Conservation (phyloP, 805 yeast species). For the Myxozyma melibiosi region DNA sequence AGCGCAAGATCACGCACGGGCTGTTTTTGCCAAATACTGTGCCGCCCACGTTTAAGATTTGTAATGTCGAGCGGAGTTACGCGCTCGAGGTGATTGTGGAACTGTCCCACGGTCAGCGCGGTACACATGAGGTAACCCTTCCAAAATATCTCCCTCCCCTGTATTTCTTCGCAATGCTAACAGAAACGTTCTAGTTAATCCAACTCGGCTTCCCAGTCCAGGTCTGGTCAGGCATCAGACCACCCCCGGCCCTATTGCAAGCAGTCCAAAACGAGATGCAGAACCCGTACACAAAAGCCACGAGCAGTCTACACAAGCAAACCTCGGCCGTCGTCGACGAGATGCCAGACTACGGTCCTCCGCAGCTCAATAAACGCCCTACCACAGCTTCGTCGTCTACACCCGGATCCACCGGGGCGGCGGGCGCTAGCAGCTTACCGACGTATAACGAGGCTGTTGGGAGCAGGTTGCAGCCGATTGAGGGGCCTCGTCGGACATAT, state of each 20-base stretch:
- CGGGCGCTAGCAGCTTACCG: conserved; percentile 20
- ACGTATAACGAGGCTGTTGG: conserved; percentile 29
- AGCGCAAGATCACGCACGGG: not conserved
- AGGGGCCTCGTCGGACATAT: conserved; percentile 27
- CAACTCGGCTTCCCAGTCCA: conserved; percentile 15
- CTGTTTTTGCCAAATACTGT: conserved; percentile 47
- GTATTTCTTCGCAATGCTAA: not conserved
- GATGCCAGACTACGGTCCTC: conserved; percentile 2
- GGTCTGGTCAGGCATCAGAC: conserved; percentile 30
- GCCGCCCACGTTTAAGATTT: conserved; percentile 58
- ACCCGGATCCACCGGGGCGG: not conserved
- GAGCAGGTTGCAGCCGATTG: conserved; percentile 10
- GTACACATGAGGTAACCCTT: conserved; percentile 38
- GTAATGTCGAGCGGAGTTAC: conserved; percentile 57
- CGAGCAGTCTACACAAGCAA: not conserved
- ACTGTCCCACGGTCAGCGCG: conserved; percentile 42
- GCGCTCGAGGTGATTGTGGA: conserved; percentile 44
- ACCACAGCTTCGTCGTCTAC: not conserved
- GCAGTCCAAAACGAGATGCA: conserved; percentile 1
- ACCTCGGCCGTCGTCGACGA: not conserved
- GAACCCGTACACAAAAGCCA: conserved; percentile 1
- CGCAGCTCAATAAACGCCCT: not conserved
- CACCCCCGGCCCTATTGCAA: conserved; percentile 23
- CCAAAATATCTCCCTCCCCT: conserved; percentile 14
- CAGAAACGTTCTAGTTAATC: conserved; percentile 7